phyloP scores from a whole-genome alignment of 148 eudicot genomes.

The Hydrangea macrophylla region DNA sequence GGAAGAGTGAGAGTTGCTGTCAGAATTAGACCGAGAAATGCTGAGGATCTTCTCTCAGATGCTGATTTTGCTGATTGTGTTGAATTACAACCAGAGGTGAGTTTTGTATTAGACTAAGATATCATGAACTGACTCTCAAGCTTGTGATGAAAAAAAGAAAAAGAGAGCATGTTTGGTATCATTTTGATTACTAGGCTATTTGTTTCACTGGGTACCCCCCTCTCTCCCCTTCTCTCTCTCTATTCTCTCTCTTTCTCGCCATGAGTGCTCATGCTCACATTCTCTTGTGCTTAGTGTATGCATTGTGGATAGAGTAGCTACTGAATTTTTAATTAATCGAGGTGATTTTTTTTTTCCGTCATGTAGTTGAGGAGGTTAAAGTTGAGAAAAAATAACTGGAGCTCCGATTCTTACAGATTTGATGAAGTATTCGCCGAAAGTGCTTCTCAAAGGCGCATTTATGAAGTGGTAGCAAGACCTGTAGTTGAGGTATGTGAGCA shows the following conservation, averaged over 20 bases:
- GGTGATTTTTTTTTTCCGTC: neutral
- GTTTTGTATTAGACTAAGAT: neutral
- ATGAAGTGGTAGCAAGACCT: constrained; percentile 92
- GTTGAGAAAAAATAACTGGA: constrained; percentile 89
- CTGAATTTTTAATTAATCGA: constrained; percentile 2
- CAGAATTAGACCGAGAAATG: constrained; percentile 84
- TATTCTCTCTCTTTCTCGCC: too few relatives aligned
- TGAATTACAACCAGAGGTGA: constrained; percentile 90
- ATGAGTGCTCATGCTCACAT: neutral
- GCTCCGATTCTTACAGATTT: constrained; percentile 76
- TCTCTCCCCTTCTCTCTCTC: too few relatives aligned
- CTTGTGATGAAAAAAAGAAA: neutral
- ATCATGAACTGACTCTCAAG: neutral
- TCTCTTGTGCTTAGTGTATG: too few relatives aligned
- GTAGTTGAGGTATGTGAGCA: constrained; percentile 78
- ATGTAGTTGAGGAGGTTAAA: constrained; percentile 84
- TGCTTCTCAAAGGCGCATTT: constrained; percentile 94
- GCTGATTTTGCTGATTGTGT: constrained; percentile 86
- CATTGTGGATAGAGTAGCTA: neutral
- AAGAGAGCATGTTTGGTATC: neutral
- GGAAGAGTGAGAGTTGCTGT: constrained; percentile 97
- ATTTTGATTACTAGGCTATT: neutral
- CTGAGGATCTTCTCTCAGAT: constrained; percentile 79
- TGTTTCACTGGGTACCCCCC: too few relatives aligned
- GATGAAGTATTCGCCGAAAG: constrained; percentile 85